Evolutionary conservation across 805 yeast species (phyloP).

Genomic region (Pichia pseudocactophila): DNA sequence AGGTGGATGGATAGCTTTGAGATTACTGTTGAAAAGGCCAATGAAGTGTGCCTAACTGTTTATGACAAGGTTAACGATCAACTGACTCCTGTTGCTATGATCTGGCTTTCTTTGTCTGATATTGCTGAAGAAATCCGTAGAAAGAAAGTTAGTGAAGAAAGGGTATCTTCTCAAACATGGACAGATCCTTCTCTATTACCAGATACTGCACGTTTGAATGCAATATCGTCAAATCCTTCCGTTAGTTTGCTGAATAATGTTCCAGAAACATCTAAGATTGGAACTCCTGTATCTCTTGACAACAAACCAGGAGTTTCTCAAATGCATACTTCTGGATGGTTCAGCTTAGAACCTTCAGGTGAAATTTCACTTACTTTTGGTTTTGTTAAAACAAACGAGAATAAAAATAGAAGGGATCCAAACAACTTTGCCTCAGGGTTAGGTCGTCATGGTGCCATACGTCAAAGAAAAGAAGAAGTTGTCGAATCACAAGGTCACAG

Average conservation of each 20-base stretch:
- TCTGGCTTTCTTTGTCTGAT: slow-evolving; percentile 87
- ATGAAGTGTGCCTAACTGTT: slow-evolving; percentile 82
- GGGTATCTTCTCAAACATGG: slow-evolving; percentile 70
- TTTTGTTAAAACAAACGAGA: slow-evolving; percentile 52
- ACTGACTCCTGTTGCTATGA: slow-evolving; percentile 78
- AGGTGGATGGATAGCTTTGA: slow-evolving; percentile 78
- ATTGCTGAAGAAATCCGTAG: slow-evolving; percentile 92
- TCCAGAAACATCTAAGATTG: background rate
- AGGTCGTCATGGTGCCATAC: slow-evolving; percentile 96
- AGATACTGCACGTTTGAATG: background rate
- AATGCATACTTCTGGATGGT: slow-evolving; percentile 62
- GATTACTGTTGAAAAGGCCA: slow-evolving; percentile 79
- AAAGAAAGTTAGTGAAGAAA: slow-evolving; percentile 68
- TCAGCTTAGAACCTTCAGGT: slow-evolving; percentile 88
- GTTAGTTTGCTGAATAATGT: background rate
- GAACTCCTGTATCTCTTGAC: no score
- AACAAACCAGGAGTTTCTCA: slow-evolving; percentile 6
- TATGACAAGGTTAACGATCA: slow-evolving; percentile 68
- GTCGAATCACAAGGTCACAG: slow-evolving; percentile 96
- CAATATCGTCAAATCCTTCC: background rate
- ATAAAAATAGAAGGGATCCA: slow-evolving; percentile 37
- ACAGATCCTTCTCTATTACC: slow-evolving; percentile 62
- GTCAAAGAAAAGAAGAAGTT: slow-evolving; percentile 84
- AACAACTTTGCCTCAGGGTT: slow-evolving; percentile 51
- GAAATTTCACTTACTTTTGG: slow-evolving; percentile 72